Evolutionary conservation across 129 eudicot genomes (phyloP).

Genomic region (Saussurea involucrata): DNA sequence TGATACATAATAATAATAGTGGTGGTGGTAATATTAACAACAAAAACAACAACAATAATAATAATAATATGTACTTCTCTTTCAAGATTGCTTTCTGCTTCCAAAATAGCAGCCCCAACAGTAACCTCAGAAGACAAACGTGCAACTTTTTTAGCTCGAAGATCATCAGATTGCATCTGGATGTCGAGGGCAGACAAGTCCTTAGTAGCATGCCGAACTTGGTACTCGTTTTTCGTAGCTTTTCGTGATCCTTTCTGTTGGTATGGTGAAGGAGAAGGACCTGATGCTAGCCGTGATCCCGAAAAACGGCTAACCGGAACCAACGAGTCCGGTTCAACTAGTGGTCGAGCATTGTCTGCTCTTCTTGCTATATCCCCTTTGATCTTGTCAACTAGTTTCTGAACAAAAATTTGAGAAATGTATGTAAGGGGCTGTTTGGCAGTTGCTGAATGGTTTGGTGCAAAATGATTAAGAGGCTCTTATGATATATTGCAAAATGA

Average conservation of each 20-base stretch:
- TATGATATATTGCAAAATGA: too few relatives aligned
- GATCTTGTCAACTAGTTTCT: conserved; percentile 71
- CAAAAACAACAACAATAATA: background rate
- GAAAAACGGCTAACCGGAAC: conserved; percentile 71
- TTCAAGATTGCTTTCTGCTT: conserved; percentile 70
- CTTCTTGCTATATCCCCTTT: conserved; percentile 58
- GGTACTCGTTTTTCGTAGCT: conserved; percentile 20
- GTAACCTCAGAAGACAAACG: conserved; percentile 53
- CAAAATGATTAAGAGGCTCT: too few relatives aligned
- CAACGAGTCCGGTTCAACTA: conserved; percentile 47
- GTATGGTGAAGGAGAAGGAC: conserved; percentile 66
- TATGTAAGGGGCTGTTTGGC: background rate
- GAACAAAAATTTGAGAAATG: background rate
- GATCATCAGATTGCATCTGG: conserved; percentile 32
- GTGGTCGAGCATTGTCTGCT: conserved; percentile 69
- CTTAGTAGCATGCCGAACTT: conserved; percentile 34
- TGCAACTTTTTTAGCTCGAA: conserved; percentile 60
- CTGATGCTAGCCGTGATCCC: conserved; percentile 88
- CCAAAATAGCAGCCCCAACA: conserved; percentile 76
- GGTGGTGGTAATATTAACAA: background rate
- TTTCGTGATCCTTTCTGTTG: conserved; percentile 35
- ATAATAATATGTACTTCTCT: conserved; percentile 69
- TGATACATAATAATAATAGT: too few relatives aligned
- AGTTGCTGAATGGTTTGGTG: background rate
- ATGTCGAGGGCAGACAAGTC: conserved; percentile 46